A percentile compares a stretch with the other conserved stretches of the same genome.
These are phyloP conservation scores for Colletotrichum endophyticum DNA, from an alignment of 2,329 filamentous ascomycete genomes.

Conservation along the genomic window DNA sequence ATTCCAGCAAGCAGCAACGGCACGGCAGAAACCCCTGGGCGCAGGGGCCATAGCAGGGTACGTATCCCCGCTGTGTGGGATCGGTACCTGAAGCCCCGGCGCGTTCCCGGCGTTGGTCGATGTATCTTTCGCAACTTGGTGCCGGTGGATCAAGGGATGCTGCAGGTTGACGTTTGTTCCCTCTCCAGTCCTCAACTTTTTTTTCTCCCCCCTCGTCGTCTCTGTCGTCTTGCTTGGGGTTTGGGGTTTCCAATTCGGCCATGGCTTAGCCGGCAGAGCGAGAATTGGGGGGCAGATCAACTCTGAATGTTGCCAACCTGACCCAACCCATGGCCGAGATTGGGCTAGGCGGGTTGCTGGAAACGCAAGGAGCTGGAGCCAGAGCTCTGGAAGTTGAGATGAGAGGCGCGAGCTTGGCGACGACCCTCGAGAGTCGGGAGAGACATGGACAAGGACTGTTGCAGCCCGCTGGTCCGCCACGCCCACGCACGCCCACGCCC, in stretches of 20 bases:
- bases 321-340: background rate
- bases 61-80: background rate
- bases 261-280: background rate
- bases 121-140: background rate
- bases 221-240: background rate
- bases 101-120: background rate
- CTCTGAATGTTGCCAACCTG: background rate
- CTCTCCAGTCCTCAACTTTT: conserved; percentile 2
- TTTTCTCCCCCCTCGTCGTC: background rate
- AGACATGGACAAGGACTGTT: conserved; percentile 12
- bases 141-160: background rate
- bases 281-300: background rate
- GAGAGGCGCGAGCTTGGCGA: background rate
- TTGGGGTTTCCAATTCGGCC: background rate
- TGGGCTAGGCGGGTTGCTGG: background rate
- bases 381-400: background rate
- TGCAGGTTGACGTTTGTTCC: conserved; percentile 7
- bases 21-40: background rate
- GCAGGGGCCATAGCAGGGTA: background rate
- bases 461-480: conserved; percentile 12
- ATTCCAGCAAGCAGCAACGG: conserved; percentile 5
- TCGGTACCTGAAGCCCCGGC: background rate
- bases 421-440: background rate
- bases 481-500: background rate
- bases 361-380: conserved; percentile 2